A percentile compares a stretch with the other conserved stretches of the same genome.
Conservation (phyloP, 345 rosid genomes). For the Nasturtium officinale region DNA sequence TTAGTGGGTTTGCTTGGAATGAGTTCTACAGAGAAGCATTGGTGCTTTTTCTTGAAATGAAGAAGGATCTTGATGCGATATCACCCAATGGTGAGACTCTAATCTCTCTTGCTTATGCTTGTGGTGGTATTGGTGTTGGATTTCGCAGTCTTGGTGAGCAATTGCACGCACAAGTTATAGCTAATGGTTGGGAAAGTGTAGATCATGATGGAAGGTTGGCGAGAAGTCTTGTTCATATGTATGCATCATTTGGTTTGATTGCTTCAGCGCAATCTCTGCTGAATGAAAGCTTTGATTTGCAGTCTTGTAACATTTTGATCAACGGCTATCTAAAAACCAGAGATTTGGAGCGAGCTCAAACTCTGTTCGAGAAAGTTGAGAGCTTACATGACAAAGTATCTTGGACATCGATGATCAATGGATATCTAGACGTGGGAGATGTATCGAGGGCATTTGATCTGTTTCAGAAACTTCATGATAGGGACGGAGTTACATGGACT, state of each 20-base stretch:
- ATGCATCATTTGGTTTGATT: constrained; percentile 58
- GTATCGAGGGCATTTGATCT: constrained; percentile 54
- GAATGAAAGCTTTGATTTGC: constrained; percentile 48
- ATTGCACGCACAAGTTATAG: constrained; percentile 59
- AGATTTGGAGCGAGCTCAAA: constrained; percentile 50
- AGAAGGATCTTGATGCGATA: constrained; percentile 46
- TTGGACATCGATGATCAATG: constrained; percentile 68
- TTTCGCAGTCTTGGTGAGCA: constrained; percentile 60
- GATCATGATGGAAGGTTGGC: constrained; percentile 66
- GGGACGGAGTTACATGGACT: constrained; percentile 56
- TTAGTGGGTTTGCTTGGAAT: constrained; percentile 65
- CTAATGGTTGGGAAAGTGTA: constrained; percentile 47
- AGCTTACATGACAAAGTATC: constrained; percentile 58
- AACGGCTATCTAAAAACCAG: constrained; percentile 57
- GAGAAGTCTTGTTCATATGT: constrained; percentile 75
- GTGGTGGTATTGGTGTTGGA: constrained; percentile 60
- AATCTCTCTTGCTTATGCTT: constrained; percentile 74
- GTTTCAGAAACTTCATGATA: constrained; percentile 51
- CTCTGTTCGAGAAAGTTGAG: constrained; percentile 51
- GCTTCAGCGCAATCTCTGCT: constrained; percentile 53
- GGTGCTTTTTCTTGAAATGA: constrained; percentile 60
- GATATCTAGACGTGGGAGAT: constrained; percentile 65
- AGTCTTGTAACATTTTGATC: constrained; percentile 74
- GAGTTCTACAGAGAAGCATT: constrained; percentile 52
- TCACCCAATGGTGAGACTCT: constrained; percentile 68